A percentile compares a stretch with the other conserved stretches of the same genome.
These are phyloP conservation scores for Eucalyptus erythrocorys DNA, from an alignment of 345 rosid species.

Conservation along the genomic window DNA sequence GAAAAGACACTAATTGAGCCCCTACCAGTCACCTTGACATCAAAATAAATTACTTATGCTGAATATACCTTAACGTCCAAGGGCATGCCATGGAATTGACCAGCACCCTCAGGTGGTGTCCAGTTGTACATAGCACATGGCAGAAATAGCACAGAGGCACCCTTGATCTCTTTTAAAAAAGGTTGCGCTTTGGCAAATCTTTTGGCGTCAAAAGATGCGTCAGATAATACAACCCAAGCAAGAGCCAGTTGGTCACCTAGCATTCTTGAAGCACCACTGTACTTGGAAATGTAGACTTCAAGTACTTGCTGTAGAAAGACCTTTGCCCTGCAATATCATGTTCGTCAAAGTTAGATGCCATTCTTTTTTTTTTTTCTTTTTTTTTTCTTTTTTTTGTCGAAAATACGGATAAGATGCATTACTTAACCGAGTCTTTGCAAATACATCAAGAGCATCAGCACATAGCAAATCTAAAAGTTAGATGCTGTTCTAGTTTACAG, in stretches of 20 bases:
- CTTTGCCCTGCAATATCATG: slow-evolving; percentile 53
- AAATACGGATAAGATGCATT: too few relatives aligned
- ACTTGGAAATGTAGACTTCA: slow-evolving; percentile 55
- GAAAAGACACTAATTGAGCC: not conserved
- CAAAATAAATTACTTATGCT: not conserved
- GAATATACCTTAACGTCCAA: slow-evolving; percentile 69
- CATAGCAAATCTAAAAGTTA: too few relatives aligned
- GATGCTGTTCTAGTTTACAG: not conserved
- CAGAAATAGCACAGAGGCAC: slow-evolving; percentile 62
- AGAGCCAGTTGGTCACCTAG: slow-evolving; percentile 95
- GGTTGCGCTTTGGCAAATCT: slow-evolving; percentile 55
- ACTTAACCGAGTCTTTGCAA: too few relatives aligned
- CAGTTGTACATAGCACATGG: slow-evolving; percentile 82
- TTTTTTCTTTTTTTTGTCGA: too few relatives aligned
- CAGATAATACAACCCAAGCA: slow-evolving; percentile 55
- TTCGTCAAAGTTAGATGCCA: not conserved
- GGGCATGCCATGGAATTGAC: slow-evolving; percentile 98
- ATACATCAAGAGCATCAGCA: too few relatives aligned
- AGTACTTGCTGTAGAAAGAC: slow-evolving; percentile 50
- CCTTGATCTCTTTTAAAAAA: slow-evolving; percentile 41
- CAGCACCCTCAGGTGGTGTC: slow-evolving; percentile 99
- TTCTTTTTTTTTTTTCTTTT: too few relatives aligned
- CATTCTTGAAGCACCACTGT: slow-evolving; percentile 79
- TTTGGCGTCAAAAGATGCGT: slow-evolving; percentile 45
- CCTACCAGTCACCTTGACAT: not conserved